A percentile compares a stretch with the other conserved stretches of the same genome.
Evolutionary conservation across 129 eudicot genomes (phyloP).

Genomic region (Saposhnikovia divaricata): DNA sequence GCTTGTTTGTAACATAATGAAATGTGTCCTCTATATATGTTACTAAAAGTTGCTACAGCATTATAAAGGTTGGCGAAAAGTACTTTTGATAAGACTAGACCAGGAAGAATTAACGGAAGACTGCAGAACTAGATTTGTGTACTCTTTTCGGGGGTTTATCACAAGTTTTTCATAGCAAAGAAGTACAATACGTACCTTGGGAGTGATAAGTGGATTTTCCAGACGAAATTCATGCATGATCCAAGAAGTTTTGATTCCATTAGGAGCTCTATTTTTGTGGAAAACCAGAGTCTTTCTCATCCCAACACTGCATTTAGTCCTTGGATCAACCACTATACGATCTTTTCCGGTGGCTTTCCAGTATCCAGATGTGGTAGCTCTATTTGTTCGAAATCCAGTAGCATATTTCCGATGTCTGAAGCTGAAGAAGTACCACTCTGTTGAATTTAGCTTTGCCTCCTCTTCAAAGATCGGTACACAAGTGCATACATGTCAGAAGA

Average conservation of each 20-base stretch:
- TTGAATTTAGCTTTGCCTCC: constrained; percentile 79
- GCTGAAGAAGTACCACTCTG: constrained; percentile 96
- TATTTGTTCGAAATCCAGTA: constrained; percentile 73
- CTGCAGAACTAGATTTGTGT: too few relatives aligned
- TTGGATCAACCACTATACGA: constrained; percentile 53
- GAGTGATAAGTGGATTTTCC: constrained; percentile 67
- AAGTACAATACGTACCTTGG: too few relatives aligned
- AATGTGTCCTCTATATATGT: not conserved
- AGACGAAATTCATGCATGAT: constrained; percentile 97
- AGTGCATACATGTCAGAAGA: not conserved
- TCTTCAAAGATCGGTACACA: constrained; percentile 34
- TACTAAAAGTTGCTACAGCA: not conserved
- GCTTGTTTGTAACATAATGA: too few relatives aligned
- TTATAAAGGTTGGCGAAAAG: not conserved
- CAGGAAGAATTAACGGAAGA: too few relatives aligned
- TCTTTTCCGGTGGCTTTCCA: constrained; percentile 99
- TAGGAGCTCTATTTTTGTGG: constrained; percentile 83
- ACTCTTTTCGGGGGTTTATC: too few relatives aligned
- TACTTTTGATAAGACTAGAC: not conserved
- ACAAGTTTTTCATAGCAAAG: too few relatives aligned
- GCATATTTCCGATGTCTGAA: constrained; percentile 92
- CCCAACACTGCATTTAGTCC: constrained; percentile 39
- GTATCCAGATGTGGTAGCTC: constrained; percentile 78
- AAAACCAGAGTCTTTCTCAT: constrained; percentile 95
- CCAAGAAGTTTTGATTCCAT: constrained; percentile 89